Conservation (phyloP, 2,329 filamentous ascomycete species). For the Fusarium neocosmosporiellum region DNA sequence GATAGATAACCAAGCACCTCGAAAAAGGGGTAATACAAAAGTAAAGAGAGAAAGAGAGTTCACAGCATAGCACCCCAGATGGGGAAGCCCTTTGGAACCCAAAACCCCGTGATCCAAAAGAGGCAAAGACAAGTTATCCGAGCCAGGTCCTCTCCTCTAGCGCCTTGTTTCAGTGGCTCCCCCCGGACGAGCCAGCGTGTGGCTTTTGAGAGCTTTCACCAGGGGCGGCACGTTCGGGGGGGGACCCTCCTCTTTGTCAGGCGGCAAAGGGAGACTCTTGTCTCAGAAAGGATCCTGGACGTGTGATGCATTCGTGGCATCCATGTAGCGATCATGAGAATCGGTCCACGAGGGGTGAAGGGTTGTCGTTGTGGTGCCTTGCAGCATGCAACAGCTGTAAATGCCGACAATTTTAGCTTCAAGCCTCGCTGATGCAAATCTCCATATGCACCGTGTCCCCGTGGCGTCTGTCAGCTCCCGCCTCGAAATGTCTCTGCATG, state of each 20-base stretch:
- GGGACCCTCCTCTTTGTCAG: neutral
- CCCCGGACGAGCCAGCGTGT: conserved; percentile 27
- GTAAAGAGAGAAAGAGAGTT: neutral
- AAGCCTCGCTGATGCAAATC: conserved; percentile 7
- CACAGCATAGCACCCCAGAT: neutral
- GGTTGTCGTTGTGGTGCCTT: neutral
- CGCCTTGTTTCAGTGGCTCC: conserved; percentile 37
- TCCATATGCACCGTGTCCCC: conserved; percentile 4
- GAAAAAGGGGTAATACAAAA: neutral
- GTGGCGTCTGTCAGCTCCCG: conserved; percentile 3
- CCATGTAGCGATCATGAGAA: conserved; percentile 6
- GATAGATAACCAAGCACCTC: neutral
- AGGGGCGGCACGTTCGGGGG: too few species aligned
- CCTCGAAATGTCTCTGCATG: neutral
- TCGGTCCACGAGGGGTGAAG: neutral
- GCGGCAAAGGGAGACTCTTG: conserved; percentile 7
- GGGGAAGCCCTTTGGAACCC: neutral
- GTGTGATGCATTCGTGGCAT: neutral
- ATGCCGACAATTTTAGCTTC: neutral
- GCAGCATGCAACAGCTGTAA: neutral
- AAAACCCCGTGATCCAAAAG: conserved; percentile 12
- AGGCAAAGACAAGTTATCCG: conserved; percentile 12
- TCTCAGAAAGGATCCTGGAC: neutral
- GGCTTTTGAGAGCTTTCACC: conserved; percentile 17
- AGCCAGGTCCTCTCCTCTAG: conserved; percentile 20